Evolutionary conservation across 352 stramenopile species (phyloP), one percentile per base, ranked within the genome.

Genomic region (Phytophthora pinifolia): DNA sequence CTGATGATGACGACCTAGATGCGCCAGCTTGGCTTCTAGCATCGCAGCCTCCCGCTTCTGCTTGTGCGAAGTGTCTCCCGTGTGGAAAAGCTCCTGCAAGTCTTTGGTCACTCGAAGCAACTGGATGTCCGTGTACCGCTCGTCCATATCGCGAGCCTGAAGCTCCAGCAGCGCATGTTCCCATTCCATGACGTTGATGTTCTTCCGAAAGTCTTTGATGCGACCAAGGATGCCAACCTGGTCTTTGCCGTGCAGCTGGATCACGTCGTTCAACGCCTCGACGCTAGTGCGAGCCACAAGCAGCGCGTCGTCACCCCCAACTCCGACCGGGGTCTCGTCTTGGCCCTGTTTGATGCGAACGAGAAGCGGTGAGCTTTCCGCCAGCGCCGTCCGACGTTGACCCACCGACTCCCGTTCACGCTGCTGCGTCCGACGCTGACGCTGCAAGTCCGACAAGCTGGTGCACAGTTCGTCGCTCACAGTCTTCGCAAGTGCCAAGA

Each of bases 141-240:
- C 89, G 48, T 97, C 85, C 65, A 92, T 86, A 69, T 98, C 87
- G 9, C 76, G 72, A 13, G 77, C 86, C 50, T 96, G 72, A 47
- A 92, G 63, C 15, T 88, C 68, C 22, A 97, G 62, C 46, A 92
- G 79, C 8, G 74, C 62, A 58, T 96, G 82, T 45, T 97, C 86
- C 92, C 92, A 98, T 60, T 98, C 80, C 85, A 97, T 96, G 51
- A 94, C 82, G 67, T 96, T 97, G 67, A 98, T 97, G 59, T 77
- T 95, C 60, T 97, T 97, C 32, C 89, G 83, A 44, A 98, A 98
- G 50, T 98, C 88, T 64, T 96, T 94, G 67, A 97, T 97, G 49
- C 87, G 88, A 35, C 70, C 72, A 12, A 98, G 67, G 14, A 96
- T 73, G 9, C 70, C 65, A 0, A 96, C 89, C 46, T 96, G 89